These are phyloP conservation scores for Primulina huaijiensis DNA, from an alignment of 257 asterid species.

Conservation along the genomic window DNA sequence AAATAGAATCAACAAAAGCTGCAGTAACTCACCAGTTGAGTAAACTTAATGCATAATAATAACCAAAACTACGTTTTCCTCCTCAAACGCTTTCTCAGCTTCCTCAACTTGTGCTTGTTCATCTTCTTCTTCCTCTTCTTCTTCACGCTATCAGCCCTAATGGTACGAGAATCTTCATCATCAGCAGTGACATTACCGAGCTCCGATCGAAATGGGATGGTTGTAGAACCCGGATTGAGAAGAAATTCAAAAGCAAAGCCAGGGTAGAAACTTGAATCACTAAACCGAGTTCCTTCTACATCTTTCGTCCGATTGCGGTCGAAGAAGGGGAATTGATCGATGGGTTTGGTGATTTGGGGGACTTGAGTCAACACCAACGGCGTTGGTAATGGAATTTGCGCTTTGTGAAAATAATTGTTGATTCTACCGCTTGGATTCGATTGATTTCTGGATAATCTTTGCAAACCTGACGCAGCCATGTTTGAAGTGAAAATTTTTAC, in stretches of 20 bases:
- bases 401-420: slow-evolving; percentile 29
- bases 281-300: slow-evolving; percentile 23
- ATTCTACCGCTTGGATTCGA: slow-evolving; percentile 38
- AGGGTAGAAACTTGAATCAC: slow-evolving; percentile 38
- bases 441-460: slow-evolving; percentile 38
- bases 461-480: slow-evolving; percentile 52
- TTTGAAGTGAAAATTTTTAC: not conserved
- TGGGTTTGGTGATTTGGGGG: slow-evolving; percentile 22
- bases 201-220: slow-evolving; percentile 26
- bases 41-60: slow-evolving; percentile 7
- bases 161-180: slow-evolving; percentile 37
- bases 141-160: slow-evolving; percentile 83
- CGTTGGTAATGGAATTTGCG: slow-evolving; percentile 27
- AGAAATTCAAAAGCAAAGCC: slow-evolving; percentile 50
- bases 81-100: slow-evolving; percentile 62
- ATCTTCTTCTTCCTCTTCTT: slow-evolving; percentile 90
- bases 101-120: slow-evolving; percentile 89
- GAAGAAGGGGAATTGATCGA: slow-evolving; percentile 22
- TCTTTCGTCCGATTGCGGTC: slow-evolving; percentile 21
- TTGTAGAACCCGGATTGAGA: slow-evolving; percentile 42
- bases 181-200: slow-evolving; percentile 29
- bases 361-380: slow-evolving; percentile 24
- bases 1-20: slow-evolving; percentile 4
- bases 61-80: slow-evolving; percentile 48
- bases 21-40: slow-evolving; percentile 28